These are phyloP conservation scores for Podospora appendiculata DNA, from an alignment of 495 filamentous ascomycete genomes.

Conservation along the genomic window DNA sequence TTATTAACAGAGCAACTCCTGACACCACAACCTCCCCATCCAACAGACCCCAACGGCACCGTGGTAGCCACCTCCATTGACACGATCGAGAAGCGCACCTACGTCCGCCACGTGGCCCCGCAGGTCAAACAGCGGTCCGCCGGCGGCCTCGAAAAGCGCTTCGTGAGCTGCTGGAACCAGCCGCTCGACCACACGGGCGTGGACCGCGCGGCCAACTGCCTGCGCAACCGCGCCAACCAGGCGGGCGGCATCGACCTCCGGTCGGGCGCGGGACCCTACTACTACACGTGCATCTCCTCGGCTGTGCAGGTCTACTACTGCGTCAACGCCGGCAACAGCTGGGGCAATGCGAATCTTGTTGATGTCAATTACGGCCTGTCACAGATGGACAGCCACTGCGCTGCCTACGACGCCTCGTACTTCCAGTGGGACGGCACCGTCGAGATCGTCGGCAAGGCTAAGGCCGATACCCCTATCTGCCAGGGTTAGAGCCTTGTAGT, in stretches of 20 bases:
- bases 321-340: neutral
- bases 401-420: neutral
- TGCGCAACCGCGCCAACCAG: neutral
- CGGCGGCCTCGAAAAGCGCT: neutral
- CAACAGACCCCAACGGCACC: neutral
- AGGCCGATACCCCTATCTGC: neutral
- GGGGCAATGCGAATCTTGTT: neutral
- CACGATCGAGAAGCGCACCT: neutral
- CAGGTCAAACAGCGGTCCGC: neutral
- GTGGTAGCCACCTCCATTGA: neutral
- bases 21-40: neutral
- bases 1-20: neutral
- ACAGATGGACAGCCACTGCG: neutral
- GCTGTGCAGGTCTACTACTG: slow-evolving; percentile 1
- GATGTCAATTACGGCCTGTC: slow-evolving; percentile 2
- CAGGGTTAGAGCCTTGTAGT: neutral
- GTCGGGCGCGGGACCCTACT: neutral
- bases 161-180: neutral
- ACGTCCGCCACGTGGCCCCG: neutral
- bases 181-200: neutral
- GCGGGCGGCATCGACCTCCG: neutral
- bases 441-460: slow-evolving; percentile 1
- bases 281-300: too few species aligned
- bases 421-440: neutral
- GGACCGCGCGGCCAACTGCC: neutral